Evolutionary conservation across 768 basidiomycete genomes (phyloP).

Genomic region (Lactifluus volemus): DNA sequence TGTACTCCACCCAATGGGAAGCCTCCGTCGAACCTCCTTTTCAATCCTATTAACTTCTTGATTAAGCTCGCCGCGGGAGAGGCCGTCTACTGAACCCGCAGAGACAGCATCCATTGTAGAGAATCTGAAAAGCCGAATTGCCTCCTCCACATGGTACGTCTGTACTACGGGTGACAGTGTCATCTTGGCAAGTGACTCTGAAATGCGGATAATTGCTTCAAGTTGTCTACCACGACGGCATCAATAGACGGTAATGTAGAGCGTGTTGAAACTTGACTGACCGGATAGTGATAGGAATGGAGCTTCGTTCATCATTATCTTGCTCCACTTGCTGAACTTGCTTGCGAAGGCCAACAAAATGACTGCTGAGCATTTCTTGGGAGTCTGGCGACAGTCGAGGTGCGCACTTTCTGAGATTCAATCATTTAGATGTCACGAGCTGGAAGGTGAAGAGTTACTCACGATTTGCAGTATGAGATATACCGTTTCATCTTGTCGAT

Average conservation of each 20-base stretch:
- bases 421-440: background rate
- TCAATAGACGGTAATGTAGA: constrained; percentile 1
- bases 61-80: constrained; percentile 85
- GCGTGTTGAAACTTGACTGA: constrained; percentile 30
- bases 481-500: constrained; percentile 98
- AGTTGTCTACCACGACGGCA: constrained; percentile 53
- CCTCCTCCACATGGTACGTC: constrained; percentile 94
- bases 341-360: constrained; percentile 88
- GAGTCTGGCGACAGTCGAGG: constrained; percentile 90
- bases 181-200: constrained; percentile 92
- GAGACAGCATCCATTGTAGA: constrained; percentile 99
- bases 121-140: constrained; percentile 95
- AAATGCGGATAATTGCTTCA: constrained; percentile 98
- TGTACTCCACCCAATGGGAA: constrained; percentile 95
- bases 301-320: constrained; percentile 95
- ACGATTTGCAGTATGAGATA: constrained; percentile 95
- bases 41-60: constrained; percentile 91
- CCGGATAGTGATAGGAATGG: constrained; percentile 98
- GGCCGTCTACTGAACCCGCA: constrained; percentile 86
- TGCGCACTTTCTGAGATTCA: constrained; percentile 73
- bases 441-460: constrained; percentile 18
- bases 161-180: constrained; percentile 80
- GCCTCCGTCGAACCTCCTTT: constrained; percentile 68
- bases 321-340: constrained; percentile 93
- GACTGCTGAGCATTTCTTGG: constrained; percentile 91